Evolutionary conservation across 768 basidiomycete genomes (phyloP), one percentile per base, ranked within the genome.

Genomic region (Phylloporus sp.): DNA sequence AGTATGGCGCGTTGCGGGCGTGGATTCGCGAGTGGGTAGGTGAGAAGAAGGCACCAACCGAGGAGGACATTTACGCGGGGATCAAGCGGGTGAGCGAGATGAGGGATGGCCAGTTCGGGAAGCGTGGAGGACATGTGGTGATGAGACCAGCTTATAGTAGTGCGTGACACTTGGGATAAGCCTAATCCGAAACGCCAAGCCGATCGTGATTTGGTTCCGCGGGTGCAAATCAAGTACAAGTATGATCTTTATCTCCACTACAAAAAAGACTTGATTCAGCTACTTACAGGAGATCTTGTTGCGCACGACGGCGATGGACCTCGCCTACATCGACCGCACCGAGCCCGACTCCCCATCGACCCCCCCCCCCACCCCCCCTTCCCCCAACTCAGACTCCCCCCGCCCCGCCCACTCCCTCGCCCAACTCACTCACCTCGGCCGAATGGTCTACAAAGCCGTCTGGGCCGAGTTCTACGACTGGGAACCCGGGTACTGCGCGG

Each of bases 11-110:
- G 0, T 36, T 61, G 45, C 38, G 75, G 32, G 46, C 47, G 34
- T 86, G 84, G 83, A 62, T 85, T 27, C 52, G 57, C 34, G 74
- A 69, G 22, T 84, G 83, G 85, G 75, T 82, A 0, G 80, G 79
- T 5, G 62, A 70, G 60, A 34, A 62, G 45, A 59, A 57, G 45
- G 62, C 77, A 44, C 82, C 82, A 8, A 61, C 52, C 18, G 72
- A 71, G 38, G 51, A 53, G 44, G 60, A 75, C 68, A 59, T 71
- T 57, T 54, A 62, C 49, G 52, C 50, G 34, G 59, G 57, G 26
- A 55, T 64, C 32, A 49, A 49, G 48, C 37, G 51, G 24, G 58
- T 67, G 31, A 50, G 50, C 49, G 62, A 49, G 49, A 66, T 66
- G 64, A 44, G 64, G 40, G 57, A 64, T 20, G 24, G 46, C 20